Evolutionary conservation across 2,329 filamentous ascomycete genomes (phyloP).

Genomic region (Pseudogymnoascus sp.): DNA sequence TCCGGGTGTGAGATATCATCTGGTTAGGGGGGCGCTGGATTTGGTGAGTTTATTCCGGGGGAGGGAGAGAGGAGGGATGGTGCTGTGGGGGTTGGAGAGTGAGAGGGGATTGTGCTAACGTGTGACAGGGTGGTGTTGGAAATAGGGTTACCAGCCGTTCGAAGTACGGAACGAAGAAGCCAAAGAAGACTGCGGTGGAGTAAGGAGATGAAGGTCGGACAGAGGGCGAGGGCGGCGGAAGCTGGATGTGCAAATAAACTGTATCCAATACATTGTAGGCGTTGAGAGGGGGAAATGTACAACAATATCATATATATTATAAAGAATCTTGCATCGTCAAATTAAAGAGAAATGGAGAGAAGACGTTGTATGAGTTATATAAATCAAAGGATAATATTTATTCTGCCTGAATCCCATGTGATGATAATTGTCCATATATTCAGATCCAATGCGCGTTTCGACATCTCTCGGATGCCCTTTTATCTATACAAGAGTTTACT

Average conservation of each 20-base stretch:
- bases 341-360: background rate
- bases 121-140: constrained; percentile 72
- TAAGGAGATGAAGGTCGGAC: background rate
- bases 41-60: constrained; percentile 54
- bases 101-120: constrained; percentile 23
- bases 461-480: background rate
- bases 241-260: constrained; percentile 4
- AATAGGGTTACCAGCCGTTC: constrained; percentile 77
- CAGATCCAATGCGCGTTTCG: background rate
- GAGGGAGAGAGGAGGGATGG: background rate
- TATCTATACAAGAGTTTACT: background rate
- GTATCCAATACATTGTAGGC: constrained; percentile 7
- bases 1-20: constrained; percentile 92
- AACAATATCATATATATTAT: background rate
- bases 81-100: background rate
- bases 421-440: background rate
- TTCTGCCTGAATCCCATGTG: background rate
- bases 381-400: background rate
- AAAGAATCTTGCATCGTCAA: background rate
- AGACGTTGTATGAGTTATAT: background rate
- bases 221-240: background rate
- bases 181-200: constrained; percentile 58
- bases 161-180: constrained; percentile 98
- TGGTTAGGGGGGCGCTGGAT: constrained; percentile 87
- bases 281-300: constrained; percentile 4